Conservation (phyloP, 2,329 filamentous ascomycete genomes). For the Grosmannia penicillata region DNA sequence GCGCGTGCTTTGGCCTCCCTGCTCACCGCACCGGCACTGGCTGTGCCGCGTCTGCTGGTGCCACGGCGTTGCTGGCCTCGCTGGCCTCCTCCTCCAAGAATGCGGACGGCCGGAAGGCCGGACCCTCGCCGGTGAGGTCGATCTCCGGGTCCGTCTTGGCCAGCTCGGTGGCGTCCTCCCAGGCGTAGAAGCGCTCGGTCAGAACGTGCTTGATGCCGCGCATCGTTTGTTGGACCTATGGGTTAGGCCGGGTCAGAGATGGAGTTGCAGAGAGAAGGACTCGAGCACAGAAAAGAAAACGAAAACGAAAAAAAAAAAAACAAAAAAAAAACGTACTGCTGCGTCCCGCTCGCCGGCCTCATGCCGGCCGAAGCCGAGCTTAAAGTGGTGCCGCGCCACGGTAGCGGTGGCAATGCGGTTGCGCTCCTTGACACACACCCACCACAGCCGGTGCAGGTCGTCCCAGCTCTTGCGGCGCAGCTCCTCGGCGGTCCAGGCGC, state of each 20-base stretch:
- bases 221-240: slow-evolving; percentile 65
- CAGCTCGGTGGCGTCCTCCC: slow-evolving; percentile 58
- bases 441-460: slow-evolving; percentile 85
- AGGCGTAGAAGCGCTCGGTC: slow-evolving; percentile 79
- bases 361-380: slow-evolving; percentile 57
- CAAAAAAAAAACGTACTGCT: slow-evolving; percentile 37
- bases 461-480: slow-evolving; percentile 84
- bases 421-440: slow-evolving; percentile 80
- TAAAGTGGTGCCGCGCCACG: slow-evolving; percentile 50
- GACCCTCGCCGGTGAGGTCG: slow-evolving; percentile 35
- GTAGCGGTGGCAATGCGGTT: slow-evolving; percentile 75
- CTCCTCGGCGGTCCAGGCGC: slow-evolving; percentile 75
- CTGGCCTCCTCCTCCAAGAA: slow-evolving; percentile 19
- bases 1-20: not conserved
- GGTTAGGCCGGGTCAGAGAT: not conserved
- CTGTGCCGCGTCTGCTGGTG: slow-evolving; percentile 1
- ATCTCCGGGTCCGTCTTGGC: slow-evolving; percentile 55
- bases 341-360: slow-evolving; percentile 50
- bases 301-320: not conserved
- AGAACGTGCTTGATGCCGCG: slow-evolving; percentile 69
- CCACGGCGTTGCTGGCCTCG: slow-evolving; percentile 14
- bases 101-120: slow-evolving; percentile 32
- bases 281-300: not conserved
- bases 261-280: too few relatives aligned
- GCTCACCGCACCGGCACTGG: slow-evolving; percentile 4